These are phyloP conservation scores for Xylaria curta DNA, from an alignment of 495 filamentous ascomycete species.

Conservation along the genomic window DNA sequence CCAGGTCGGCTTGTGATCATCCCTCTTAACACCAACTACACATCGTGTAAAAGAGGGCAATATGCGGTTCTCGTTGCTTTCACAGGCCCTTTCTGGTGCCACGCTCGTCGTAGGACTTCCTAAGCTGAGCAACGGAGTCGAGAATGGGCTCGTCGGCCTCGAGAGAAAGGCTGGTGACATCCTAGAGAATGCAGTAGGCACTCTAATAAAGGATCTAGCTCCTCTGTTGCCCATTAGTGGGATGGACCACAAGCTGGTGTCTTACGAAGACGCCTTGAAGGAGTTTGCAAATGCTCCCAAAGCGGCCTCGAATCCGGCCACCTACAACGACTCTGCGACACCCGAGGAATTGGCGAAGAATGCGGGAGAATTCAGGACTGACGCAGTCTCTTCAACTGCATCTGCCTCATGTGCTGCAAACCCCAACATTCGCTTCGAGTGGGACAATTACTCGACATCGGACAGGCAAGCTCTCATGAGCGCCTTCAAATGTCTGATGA, in stretches of 20 bases:
- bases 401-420: slow-evolving; percentile 21
- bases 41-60: background rate
- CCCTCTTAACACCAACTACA: background rate
- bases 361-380: background rate
- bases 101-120: slow-evolving; percentile 27
- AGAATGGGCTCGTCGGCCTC: background rate
- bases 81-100: slow-evolving; percentile 27
- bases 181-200: no score
- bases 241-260: slow-evolving; percentile 16
- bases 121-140: background rate
- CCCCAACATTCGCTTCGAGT: slow-evolving; percentile 34
- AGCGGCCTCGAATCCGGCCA: slow-evolving; percentile 20
- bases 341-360: slow-evolving; percentile 10
- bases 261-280: slow-evolving; percentile 16
- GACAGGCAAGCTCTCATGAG: slow-evolving; percentile 31
- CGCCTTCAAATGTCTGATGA: slow-evolving; percentile 35
- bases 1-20: background rate
- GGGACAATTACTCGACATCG: slow-evolving; percentile 30
- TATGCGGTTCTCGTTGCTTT: slow-evolving; percentile 28
- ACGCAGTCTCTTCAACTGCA: slow-evolving; percentile 2
- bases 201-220: background rate
- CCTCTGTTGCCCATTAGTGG: slow-evolving; percentile 23
- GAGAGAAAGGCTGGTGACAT: background rate
- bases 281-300: slow-evolving; percentile 25
- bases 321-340: slow-evolving; percentile 18